These are phyloP conservation scores for Magnaporthiopsis rhizophila DNA, from an alignment of 2,329 filamentous ascomycete genomes.

Conservation along the genomic window DNA sequence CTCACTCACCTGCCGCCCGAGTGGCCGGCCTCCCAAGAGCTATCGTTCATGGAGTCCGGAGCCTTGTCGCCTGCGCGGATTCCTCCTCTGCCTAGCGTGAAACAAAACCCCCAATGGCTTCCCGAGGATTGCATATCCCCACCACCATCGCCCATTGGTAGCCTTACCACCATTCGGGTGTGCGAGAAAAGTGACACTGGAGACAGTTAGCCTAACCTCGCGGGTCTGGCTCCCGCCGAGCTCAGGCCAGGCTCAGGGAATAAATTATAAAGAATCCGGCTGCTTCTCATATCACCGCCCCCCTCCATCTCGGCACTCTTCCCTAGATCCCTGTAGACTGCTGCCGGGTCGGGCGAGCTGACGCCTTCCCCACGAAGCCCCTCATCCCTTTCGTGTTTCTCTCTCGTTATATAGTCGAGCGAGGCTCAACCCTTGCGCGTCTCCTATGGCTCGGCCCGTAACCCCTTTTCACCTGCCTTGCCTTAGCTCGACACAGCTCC, in stretches of 20 bases:
- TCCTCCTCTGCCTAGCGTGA: background rate
- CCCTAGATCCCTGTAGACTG: background rate
- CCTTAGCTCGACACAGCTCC: background rate
- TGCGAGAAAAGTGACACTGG: background rate
- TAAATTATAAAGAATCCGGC: background rate
- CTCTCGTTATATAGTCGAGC: background rate
- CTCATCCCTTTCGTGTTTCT: background rate
- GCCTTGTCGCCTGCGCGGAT: background rate
- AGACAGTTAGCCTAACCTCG: background rate
- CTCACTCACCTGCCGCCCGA: background rate
- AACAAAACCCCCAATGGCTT: background rate
- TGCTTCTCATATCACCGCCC: background rate
- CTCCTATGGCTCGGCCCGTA: background rate
- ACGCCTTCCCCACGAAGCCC: background rate
- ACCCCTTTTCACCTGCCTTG: background rate
- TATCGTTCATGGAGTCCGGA: background rate
- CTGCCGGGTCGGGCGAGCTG: background rate
- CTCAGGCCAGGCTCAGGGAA: background rate
- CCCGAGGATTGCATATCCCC: background rate
- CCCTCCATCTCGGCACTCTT: background rate
- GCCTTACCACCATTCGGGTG: background rate
- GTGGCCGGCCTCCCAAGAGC: background rate
- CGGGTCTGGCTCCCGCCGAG: background rate
- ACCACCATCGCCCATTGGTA: background rate
- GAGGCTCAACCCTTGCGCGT: background rate